Conservation (phyloP, 257 asterid species). For the Knoxia roxburghii region DNA sequence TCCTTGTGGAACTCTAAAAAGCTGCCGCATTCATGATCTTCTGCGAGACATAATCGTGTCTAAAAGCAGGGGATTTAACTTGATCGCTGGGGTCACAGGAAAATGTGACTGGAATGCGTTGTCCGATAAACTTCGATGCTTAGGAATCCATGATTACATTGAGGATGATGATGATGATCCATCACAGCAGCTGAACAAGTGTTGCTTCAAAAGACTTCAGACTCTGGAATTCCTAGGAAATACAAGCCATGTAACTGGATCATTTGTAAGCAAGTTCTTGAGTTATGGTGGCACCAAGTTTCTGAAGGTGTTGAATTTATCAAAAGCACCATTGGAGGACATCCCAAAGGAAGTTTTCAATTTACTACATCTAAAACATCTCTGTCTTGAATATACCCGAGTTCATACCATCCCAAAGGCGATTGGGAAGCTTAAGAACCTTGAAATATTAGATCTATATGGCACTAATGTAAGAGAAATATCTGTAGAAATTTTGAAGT, state of each 20-base stretch:
- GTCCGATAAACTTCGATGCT: background rate
- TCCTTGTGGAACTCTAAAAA: background rate
- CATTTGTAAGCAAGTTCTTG: background rate
- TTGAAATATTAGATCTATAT: slow-evolving; percentile 6
- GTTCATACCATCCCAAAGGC: slow-evolving; percentile 5
- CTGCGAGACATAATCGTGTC: slow-evolving; percentile 8
- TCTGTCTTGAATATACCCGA: background rate
- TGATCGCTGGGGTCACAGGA: background rate
- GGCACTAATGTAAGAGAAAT: slow-evolving; percentile 8
- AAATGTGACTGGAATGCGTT: background rate
- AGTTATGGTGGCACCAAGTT: background rate
- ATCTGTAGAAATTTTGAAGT: slow-evolving; percentile 8
- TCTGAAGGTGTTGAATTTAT: background rate
- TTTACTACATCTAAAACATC: background rate
- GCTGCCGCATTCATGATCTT: slow-evolving; percentile 6
- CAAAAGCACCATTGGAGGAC: background rate
- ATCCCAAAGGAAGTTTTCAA: background rate
- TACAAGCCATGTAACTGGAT: background rate
- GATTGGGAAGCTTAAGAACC: slow-evolving; percentile 13
- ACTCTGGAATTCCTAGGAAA: background rate
- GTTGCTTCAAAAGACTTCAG: background rate
- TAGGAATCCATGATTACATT: slow-evolving; percentile 4
- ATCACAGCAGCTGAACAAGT: background rate
- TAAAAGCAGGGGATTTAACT: slow-evolving; percentile 1
- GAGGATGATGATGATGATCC: background rate